Evolutionary conservation across 176 grass and related monocot species (phyloP), one percentile per base, ranked within the genome.

Genomic region (Aegilops sharonensis): DNA sequence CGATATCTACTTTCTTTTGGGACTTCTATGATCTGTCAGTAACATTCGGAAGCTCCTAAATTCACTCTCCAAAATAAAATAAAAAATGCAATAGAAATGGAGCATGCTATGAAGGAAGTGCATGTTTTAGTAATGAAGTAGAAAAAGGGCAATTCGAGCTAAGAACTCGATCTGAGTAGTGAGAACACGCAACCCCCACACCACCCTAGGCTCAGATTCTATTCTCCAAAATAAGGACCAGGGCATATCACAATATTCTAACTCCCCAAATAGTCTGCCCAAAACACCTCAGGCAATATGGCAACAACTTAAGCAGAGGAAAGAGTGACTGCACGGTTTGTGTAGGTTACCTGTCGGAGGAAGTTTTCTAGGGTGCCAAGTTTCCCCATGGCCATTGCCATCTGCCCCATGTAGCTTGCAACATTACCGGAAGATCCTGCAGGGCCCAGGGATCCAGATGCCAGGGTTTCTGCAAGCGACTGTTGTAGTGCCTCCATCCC

Each of bases 381-480:
- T 83, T 97, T 97, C 63, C 95, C 95, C 92, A 97, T 97, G 39
- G 95, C 95, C 95, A 97, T 97, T 23, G 95, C 95, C 95, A 97
- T 94, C 63, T 97, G 95, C 77, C 95, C 95, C 92, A 94, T 97
- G 81, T 97, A 97, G 87, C 91, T 97, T 78, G 95, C 92, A 70
- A 97, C 95, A 81, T 92, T 91, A 65, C 92, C 81, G 24, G 92
- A 92, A 50, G 89, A 80, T 64, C 90, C 90, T 77, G 84, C 86
- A 71, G 90, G 84, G 11, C 90, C 90, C n/a, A 87, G 68, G 17
- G 92, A 92, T 82, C 95, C 95, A 83, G 95, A 91, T 65, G 83
- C 85, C 68, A 97, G 80, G 47, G 95, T 97, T 85, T 97, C 92
- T 78, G 95, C 85, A 62, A 97, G 84, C 2, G 95, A 97, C 78